Evolutionary conservation across 768 basidiomycete species (phyloP), one percentile per base, ranked within the genome.

Genomic region (Lactarius psammicola): DNA sequence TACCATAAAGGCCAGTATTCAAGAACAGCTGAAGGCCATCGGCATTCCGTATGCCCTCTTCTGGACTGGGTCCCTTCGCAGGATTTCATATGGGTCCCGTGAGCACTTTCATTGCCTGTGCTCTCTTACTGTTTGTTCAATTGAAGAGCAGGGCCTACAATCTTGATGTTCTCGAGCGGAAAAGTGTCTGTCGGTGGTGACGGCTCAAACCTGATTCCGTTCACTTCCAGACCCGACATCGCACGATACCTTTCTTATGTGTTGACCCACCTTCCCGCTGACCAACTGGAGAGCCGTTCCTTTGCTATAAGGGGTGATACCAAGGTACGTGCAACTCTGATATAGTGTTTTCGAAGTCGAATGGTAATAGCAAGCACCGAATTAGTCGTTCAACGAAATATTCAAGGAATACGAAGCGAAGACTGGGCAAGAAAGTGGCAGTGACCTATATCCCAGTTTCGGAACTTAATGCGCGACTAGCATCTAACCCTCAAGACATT

Each of bases 381-480:
- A 33, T 15, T n/a, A 63, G 62, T 54, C 63, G 15, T 53, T 67
- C 36, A 67, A 71, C 53, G 59, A 71, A 44, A 44, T 71, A 23
- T 53, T 69, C 42, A 38, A 61, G 31, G 53, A 59, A 20, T 70
- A 66, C 4, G 38, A 69, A 49, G 57, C 28, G 23, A 64, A 56
- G 60, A 69, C 54, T 1, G 70, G 68, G 13, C n/a, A 69, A 44
- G 57, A 66, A 63, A 54, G 53, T 71, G 11, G 67, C 64, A 42
- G 36, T 65, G n/a, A 64, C 53, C n/a, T 62, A 69, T n/a, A 54
- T 36, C 7, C 42, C 64, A 26, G 28, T 33, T 31, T 57, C 56
- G 18, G 64, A 66, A 36, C 60, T 71, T 20, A 56, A 65, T 44
- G 53, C 53, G 3, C 58, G 26, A 28, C 2, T 70, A 7, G 59